Base-by-base conservation (phyloP, 345 rosid genomes). In the Citrus mangshanensis region DNA sequence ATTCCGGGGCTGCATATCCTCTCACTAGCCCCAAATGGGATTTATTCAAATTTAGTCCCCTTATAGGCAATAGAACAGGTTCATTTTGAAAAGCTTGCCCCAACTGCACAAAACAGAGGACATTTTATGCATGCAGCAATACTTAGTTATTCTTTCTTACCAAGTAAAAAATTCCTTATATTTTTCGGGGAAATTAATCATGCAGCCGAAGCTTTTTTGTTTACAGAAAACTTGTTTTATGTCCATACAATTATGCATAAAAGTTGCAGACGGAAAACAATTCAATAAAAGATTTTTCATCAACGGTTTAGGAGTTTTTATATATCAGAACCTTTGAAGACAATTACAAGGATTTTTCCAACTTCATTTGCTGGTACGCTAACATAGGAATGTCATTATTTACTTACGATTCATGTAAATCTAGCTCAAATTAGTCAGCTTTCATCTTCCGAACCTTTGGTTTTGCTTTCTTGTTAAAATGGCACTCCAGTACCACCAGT, bases 11-110 rank as follows among this genome's bases (percentile, higher is more conserved):
- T 18, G 79, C 84, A 84, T 7, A 72, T 84, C 49, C 83, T 84
- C 65, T 75, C 77, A 24, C 83, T 81, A 24, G 79, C 81, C 8
- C 83, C 81, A 54, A 81, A 81, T 13, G 81, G 87, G 14, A 82
- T 24, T 32, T 58, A 73, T 25, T 79, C 73, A 21, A 77, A 84
- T 40, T 79, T 8, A 0, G 5, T 55, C 8, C 85, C 83, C 28
- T 46, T 73, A 8, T 13, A 76, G 27, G 81, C 85, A 27, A 74
- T n/a, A 1, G 1, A 69, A 24, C 84, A 14, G 81, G 30, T 18
- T 82, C 72, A 14, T 9, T 63, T 18, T 18, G 22, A 18, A 54
- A 54, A 19, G 58, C 58, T 18, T 4, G 22, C 5, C 7, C 58
- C 22, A 54, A 5, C n/a, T 54, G 21, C 58, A 54, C 58, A 54